phyloP scores from a whole-genome alignment of 2,329 filamentous ascomycete species.

The Pochonia chlamydosporia region DNA sequence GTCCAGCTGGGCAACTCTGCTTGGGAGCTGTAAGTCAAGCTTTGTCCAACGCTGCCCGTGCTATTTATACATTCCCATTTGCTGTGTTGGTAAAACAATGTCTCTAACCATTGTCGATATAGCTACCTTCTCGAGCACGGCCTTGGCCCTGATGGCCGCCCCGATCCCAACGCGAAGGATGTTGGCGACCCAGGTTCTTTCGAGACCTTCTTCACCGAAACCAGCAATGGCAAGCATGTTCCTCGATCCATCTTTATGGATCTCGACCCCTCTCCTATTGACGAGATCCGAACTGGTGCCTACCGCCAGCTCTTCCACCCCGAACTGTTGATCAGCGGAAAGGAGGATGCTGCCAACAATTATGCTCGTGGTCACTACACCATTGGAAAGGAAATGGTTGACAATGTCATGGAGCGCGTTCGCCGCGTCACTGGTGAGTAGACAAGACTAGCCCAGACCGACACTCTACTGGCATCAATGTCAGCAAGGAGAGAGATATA shows the following conservation, averaged over 20 bases:
- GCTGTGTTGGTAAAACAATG: conserved; percentile 1
- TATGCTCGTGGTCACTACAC: conserved; percentile 73
- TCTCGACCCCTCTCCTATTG: conserved; percentile 66
- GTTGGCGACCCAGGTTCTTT: conserved; percentile 57
- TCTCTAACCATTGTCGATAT: conserved; percentile 19
- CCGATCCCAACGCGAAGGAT: conserved; percentile 56
- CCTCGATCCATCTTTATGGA: conserved; percentile 68
- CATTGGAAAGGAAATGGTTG: conserved; percentile 71
- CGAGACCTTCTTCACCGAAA: conserved; percentile 72
- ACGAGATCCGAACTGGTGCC: conserved; percentile 63
- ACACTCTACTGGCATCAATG: too few species aligned
- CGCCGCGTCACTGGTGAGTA: conserved; percentile 61
- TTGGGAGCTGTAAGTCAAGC: conserved; percentile 63
- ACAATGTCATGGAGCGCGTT: conserved; percentile 63
- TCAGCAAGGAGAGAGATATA: too few species aligned
- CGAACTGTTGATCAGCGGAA: conserved; percentile 66
- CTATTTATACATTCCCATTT: conserved; percentile 2
- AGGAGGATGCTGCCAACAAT: conserved; percentile 74
- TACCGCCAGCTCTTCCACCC: conserved; percentile 69
- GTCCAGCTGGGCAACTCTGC: conserved; percentile 70
- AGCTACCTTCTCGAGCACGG: conserved; percentile 71
- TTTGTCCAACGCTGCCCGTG: conserved; percentile 12
- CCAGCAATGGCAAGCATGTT: conserved; percentile 65
- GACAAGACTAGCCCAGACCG: too few species aligned
- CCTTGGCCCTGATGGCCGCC: conserved; percentile 58